A percentile compares a stretch with the other conserved stretches of the same genome.
Evolutionary conservation across 495 filamentous ascomycete species (phyloP).

Genomic region (Penicillium manginii): DNA sequence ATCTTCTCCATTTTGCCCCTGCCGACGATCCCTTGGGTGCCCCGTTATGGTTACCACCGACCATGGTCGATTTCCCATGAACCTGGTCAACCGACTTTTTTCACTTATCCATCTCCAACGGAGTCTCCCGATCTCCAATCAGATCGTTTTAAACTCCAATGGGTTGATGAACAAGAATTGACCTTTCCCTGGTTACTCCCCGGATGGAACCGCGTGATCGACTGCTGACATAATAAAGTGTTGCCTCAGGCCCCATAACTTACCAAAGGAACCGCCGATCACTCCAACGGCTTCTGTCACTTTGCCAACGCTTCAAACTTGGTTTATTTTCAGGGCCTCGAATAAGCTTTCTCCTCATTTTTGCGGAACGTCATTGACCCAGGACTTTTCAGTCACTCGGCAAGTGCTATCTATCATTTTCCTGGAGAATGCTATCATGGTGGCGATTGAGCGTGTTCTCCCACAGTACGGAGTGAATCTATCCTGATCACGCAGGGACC

Average conservation of each 20-base stretch:
- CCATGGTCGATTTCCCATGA: neutral
- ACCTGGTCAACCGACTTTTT: neutral
- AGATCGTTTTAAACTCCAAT: neutral
- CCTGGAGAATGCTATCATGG: neutral
- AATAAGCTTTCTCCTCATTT: neutral
- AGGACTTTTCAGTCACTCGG: neutral
- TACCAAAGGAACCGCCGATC: neutral
- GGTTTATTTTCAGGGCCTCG: neutral
- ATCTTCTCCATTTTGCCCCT: slow-evolving; percentile 1
- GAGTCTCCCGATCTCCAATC: neutral
- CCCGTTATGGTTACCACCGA: neutral
- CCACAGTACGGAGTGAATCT: no score
- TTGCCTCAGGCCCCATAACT: neutral
- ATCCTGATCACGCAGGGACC: neutral
- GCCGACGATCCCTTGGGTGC: slow-evolving; percentile 2
- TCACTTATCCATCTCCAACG: neutral
- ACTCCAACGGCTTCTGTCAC: slow-evolving; percentile 4
- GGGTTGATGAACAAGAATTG: neutral
- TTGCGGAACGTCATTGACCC: slow-evolving; percentile 1
- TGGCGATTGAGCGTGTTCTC: neutral
- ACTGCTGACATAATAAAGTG: neutral
- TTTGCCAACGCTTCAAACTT: neutral
- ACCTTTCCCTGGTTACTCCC: neutral
- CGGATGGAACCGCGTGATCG: neutral
- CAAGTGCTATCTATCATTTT: neutral